These are phyloP conservation scores for Ceratobasidium sp. DNA, from an alignment of 1,284 basidiomycete genomes.

Conservation along the genomic window DNA sequence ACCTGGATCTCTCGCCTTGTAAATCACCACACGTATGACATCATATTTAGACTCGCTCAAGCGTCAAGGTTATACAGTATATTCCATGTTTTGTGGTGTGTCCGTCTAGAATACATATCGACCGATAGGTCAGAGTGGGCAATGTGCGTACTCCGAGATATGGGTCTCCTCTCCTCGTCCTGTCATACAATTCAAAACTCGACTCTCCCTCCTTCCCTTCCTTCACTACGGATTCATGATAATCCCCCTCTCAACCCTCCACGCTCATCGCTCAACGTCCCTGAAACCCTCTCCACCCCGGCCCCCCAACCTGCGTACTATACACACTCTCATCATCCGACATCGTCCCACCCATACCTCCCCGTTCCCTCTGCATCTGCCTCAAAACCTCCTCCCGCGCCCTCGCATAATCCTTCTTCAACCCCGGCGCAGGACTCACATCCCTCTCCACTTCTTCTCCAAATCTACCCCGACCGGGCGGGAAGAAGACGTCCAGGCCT, in stretches of 20 bases:
- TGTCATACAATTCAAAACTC: no score
- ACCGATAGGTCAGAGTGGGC: neutral
- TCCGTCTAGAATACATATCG: slow-evolving; percentile 38
- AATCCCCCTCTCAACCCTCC: neutral
- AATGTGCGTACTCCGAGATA: slow-evolving; percentile 16
- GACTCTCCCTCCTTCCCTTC: no score
- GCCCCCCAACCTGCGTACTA: slow-evolving; percentile 23
- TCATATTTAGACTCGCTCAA: no score
- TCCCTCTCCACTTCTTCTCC: slow-evolving; percentile 3
- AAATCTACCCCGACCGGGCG: neutral
- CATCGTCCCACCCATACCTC: slow-evolving; percentile 10
- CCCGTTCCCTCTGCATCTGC: slow-evolving; percentile 26
- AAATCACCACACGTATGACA: no score
- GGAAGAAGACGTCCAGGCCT: slow-evolving; percentile 15
- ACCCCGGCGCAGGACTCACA: slow-evolving; percentile 30
- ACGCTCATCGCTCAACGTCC: neutral
- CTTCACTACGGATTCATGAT: no score
- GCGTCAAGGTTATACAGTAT: slow-evolving; percentile 20
- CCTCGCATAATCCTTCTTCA: slow-evolving; percentile 28
- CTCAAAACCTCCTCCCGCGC: slow-evolving; percentile 37
- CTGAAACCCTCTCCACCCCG: slow-evolving; percentile 23
- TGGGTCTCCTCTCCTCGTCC: neutral
- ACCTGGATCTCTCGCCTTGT: no score
- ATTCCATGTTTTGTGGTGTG: neutral
- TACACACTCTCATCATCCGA: slow-evolving; percentile 44